These are phyloP conservation scores for Colletotrichum eremochloae DNA, from an alignment of 2,329 filamentous ascomycete species.

Conservation along the genomic window DNA sequence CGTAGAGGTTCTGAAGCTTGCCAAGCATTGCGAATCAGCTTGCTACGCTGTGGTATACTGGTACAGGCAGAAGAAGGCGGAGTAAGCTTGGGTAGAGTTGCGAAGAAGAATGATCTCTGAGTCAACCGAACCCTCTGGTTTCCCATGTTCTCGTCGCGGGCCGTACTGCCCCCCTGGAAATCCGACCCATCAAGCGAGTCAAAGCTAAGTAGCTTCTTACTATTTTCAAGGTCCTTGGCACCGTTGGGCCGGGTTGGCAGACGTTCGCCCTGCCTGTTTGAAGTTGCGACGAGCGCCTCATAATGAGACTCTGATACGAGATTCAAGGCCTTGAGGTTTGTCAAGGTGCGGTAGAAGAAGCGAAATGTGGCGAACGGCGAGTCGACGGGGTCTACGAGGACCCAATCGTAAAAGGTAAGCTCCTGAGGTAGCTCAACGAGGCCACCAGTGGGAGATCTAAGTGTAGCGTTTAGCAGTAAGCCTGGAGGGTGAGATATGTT, in stretches of 20 bases:
- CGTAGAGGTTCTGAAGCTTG: constrained; percentile 45
- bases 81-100: constrained; percentile 49
- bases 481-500: background rate
- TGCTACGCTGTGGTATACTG: constrained; percentile 51
- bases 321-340: constrained; percentile 61
- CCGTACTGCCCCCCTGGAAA: background rate
- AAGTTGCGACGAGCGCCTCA: constrained; percentile 37
- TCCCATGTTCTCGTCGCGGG: constrained; percentile 2
- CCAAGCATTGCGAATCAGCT: constrained; percentile 46
- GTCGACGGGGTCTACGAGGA: constrained; percentile 64
- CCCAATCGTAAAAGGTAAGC: constrained; percentile 65
- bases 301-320: constrained; percentile 55
- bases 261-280: background rate
- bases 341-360: constrained; percentile 69
- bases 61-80: constrained; percentile 19
- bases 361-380: constrained; percentile 66
- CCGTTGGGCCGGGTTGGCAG: background rate
- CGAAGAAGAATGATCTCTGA: constrained; percentile 4
- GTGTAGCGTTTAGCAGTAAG: constrained; percentile 35
- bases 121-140: constrained; percentile 43
- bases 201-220: background rate
- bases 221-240: background rate
- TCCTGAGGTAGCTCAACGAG: constrained; percentile 65
- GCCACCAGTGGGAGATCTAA: constrained; percentile 66
- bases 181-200: constrained; percentile 17